These are phyloP conservation scores for Turritis glabra DNA, from an alignment of 345 rosid species.

Conservation along the genomic window DNA sequence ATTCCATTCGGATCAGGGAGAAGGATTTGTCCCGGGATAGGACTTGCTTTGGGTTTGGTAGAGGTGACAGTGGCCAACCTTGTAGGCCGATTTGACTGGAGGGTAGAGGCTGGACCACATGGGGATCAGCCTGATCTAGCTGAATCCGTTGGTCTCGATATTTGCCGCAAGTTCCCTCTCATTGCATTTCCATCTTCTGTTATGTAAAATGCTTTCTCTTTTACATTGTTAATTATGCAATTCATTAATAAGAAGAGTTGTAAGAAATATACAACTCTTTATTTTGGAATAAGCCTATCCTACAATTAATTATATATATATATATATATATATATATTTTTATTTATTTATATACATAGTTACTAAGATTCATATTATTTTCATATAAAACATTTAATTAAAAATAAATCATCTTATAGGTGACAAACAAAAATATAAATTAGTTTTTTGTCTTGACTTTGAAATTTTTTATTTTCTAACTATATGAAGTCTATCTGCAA, in stretches of 20 bases:
- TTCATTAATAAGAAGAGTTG: background rate
- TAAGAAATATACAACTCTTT: background rate
- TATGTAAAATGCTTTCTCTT: background rate
- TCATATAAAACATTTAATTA: too few species aligned
- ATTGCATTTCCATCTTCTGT: constrained; percentile 16
- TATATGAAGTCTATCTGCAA: too few species aligned
- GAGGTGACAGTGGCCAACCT: constrained; percentile 24
- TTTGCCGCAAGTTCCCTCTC: constrained; percentile 25
- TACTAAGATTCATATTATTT: too few species aligned
- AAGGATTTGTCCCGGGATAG: constrained; percentile 25
- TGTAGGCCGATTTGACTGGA: constrained; percentile 25
- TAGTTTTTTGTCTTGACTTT: too few species aligned
- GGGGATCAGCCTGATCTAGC: constrained; percentile 24
- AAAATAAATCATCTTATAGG: too few species aligned
- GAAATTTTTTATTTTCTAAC: too few species aligned
- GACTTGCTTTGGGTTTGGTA: constrained; percentile 19
- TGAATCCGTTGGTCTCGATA: constrained; percentile 17
- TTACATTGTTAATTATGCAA: background rate
- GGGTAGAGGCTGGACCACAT: background rate
- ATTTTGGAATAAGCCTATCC: background rate
- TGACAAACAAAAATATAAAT: too few species aligned
- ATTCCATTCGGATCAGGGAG: constrained; percentile 34
- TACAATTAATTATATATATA: too few species aligned
- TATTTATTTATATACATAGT: too few species aligned
- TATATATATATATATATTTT: too few species aligned